Conservation (phyloP, 768 basidiomycete species). For the Cystobasidium ongulense region DNA sequence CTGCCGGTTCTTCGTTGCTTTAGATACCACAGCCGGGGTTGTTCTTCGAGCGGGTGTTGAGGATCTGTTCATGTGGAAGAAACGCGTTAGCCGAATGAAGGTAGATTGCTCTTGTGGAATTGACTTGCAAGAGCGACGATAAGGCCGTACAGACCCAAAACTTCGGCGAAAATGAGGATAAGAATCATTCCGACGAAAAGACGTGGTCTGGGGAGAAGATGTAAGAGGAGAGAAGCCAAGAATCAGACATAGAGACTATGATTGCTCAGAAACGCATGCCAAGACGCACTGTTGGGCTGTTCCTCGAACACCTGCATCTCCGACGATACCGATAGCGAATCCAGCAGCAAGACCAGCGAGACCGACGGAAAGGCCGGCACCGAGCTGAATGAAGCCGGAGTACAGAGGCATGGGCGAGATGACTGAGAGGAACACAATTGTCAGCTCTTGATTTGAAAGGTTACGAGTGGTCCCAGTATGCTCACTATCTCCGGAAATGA, state of each 20-base stretch:
- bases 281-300: constrained; percentile 92
- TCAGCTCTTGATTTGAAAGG: not conserved
- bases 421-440: constrained; percentile 50
- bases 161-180: constrained; percentile 59
- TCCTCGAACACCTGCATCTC: constrained; percentile 95
- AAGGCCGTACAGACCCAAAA: constrained; percentile 80
- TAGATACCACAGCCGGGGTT: constrained; percentile 6
- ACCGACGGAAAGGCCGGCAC: constrained; percentile 84
- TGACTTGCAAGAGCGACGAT: constrained; percentile 74
- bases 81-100: not conserved
- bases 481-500: constrained; percentile 80
- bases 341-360: constrained; percentile 93
- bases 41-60: constrained; percentile 11
- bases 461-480: constrained; percentile 37
- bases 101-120: not conserved
- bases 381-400: constrained; percentile 85
- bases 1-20: not conserved
- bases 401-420: constrained; percentile 73
- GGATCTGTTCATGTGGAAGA: not conserved
- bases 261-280: constrained; percentile 57
- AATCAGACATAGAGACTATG: not conserved
- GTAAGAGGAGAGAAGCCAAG: not conserved
- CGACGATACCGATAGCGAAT: constrained; percentile 94
- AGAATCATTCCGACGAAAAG: constrained; percentile 56
- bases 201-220: not conserved